A percentile compares a stretch with the other conserved stretches of the same genome.
phyloP scores from a whole-genome alignment of 352 stramenopile genomes.

The Globisporangium yorkense region DNA sequence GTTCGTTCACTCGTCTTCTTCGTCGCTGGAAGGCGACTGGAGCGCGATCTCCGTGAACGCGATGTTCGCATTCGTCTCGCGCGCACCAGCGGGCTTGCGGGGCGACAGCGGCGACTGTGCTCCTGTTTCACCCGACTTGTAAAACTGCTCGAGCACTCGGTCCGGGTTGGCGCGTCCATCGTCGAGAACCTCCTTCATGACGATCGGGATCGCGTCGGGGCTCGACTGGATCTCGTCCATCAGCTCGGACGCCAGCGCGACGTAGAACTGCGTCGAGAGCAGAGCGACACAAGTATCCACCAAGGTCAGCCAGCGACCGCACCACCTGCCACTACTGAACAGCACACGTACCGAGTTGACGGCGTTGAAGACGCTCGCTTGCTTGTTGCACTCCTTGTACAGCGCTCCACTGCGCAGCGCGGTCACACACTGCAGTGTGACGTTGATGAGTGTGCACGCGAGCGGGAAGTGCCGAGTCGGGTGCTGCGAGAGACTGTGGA shows the following conservation, averaged over 20 bases:
- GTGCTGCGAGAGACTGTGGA: constrained; percentile 48
- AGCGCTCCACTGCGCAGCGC: constrained; percentile 62
- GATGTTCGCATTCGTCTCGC: constrained; percentile 16
- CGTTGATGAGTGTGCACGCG: constrained; percentile 69
- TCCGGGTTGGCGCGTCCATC: constrained; percentile 30
- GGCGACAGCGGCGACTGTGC: constrained; percentile 4
- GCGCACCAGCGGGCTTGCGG: constrained; percentile 2
- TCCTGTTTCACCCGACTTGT: neutral
- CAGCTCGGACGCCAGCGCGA: constrained; percentile 34
- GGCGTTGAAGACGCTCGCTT: constrained; percentile 38
- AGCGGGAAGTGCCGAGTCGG: constrained; percentile 64
- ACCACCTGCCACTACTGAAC: too few relatives aligned
- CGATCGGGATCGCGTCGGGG: constrained; percentile 40
- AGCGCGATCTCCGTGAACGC: constrained; percentile 65
- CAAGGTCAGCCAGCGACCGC: neutral
- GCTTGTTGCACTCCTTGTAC: constrained; percentile 63
- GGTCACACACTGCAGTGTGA: constrained; percentile 61
- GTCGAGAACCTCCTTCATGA: constrained; percentile 58
- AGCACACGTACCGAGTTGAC: constrained; percentile 39
- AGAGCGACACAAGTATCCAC: neutral
- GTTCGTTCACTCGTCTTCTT: constrained; percentile 14
- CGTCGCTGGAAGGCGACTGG: constrained; percentile 21
- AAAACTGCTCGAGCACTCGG: constrained; percentile 31
- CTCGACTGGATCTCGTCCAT: constrained; percentile 37
- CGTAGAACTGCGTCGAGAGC: constrained; percentile 27